These are phyloP conservation scores for Penicillium sp. DNA, from an alignment of 2,329 filamentous ascomycete species.

Conservation along the genomic window DNA sequence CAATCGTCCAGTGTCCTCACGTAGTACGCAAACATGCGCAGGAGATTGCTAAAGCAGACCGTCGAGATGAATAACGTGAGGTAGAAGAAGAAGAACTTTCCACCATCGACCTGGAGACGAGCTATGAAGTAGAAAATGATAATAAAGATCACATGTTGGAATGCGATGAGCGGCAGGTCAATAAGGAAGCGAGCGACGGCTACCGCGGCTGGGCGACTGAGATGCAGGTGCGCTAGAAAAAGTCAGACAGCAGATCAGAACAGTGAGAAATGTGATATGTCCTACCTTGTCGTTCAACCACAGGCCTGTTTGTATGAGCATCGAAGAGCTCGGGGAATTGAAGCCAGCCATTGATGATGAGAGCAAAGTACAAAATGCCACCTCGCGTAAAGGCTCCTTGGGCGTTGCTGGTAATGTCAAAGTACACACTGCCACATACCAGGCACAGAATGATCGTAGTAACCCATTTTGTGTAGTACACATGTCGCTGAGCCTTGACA, in stretches of 20 bases:
- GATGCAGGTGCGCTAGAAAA: background rate
- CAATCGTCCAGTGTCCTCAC: slow-evolving; percentile 4
- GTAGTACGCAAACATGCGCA: slow-evolving; percentile 8
- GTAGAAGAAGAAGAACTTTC: slow-evolving; percentile 8
- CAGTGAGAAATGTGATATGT: too few relatives aligned
- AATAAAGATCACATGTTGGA: slow-evolving; percentile 5
- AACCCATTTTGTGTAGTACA: slow-evolving; percentile 6
- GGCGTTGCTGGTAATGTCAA: slow-evolving; percentile 4
- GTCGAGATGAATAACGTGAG: slow-evolving; percentile 2
- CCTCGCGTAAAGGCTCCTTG: slow-evolving; percentile 5
- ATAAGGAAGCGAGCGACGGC: background rate
- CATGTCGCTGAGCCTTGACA: background rate
- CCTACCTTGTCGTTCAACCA: slow-evolving; percentile 5
- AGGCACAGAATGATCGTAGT: slow-evolving; percentile 6
- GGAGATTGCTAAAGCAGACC: slow-evolving; percentile 10
- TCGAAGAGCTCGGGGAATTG: slow-evolving; percentile 8
- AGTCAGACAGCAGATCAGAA: background rate
- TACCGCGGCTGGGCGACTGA: slow-evolving; percentile 5
- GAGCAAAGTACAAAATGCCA: slow-evolving; percentile 4
- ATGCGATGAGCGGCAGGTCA: slow-evolving; percentile 1
- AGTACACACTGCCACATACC: slow-evolving; percentile 4
- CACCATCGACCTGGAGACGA: background rate
- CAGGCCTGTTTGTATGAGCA: slow-evolving; percentile 1
- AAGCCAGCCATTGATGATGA: slow-evolving; percentile 7
- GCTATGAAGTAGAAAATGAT: slow-evolving; percentile 2